These are phyloP conservation scores for Aureobasidium sp. DNA, from an alignment of 2,329 filamentous ascomycete species.

Conservation along the genomic window DNA sequence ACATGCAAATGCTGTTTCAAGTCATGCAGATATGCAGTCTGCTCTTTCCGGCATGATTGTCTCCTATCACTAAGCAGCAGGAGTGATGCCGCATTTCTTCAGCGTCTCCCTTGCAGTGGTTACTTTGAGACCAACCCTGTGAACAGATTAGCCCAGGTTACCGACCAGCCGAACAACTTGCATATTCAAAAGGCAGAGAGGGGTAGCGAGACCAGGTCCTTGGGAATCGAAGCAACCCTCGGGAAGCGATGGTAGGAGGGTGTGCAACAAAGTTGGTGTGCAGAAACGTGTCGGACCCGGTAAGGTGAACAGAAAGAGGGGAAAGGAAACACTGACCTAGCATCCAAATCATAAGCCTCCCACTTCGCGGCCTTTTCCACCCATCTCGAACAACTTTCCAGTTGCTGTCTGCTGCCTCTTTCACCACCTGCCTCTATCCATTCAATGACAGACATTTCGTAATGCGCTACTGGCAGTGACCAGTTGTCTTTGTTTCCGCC, in stretches of 20 bases:
- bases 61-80: not conserved
- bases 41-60: not conserved
- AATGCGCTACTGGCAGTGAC: conserved; percentile 64
- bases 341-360: conserved; percentile 66
- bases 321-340: conserved; percentile 35
- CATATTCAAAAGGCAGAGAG: not conserved
- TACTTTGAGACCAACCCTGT: conserved; percentile 56
- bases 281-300: not conserved
- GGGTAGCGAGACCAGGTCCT: not conserved
- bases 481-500: conserved; percentile 60
- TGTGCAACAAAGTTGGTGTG: not conserved
- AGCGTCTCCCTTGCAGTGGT: conserved; percentile 61
- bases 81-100: conserved; percentile 23
- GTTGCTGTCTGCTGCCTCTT: conserved; percentile 33
- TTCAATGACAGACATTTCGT: conserved; percentile 74
- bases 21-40: not conserved
- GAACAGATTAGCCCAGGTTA: not conserved
- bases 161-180: not conserved
- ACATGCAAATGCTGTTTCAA: not conserved
- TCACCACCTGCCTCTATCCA: conserved; percentile 57
- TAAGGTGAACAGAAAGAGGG: not conserved
- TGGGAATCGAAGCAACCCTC: not conserved
- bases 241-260: not conserved
- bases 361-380: conserved; percentile 60
- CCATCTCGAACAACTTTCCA: conserved; percentile 54